Evolutionary conservation across 2,329 filamentous ascomycete genomes (phyloP).

Genomic region (Balansia obtecta): DNA sequence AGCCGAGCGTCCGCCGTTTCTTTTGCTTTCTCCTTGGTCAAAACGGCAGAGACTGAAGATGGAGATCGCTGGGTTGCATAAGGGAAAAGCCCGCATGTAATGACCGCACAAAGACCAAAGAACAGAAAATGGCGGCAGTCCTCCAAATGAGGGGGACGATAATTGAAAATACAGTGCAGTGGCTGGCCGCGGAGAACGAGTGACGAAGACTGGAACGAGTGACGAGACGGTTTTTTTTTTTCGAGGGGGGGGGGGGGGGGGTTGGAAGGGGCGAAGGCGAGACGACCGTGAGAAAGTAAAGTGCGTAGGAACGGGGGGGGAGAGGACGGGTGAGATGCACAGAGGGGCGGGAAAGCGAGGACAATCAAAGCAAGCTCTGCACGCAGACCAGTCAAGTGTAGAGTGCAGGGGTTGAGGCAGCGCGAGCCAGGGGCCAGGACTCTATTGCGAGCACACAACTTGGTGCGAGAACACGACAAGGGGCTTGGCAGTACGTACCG

Average conservation of each 20-base stretch:
- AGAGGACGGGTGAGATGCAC: conserved; percentile 1
- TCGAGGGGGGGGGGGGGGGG: too few species aligned
- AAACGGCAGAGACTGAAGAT: neutral
- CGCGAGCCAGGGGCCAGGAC: too few species aligned
- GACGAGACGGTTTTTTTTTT: conserved; percentile 22
- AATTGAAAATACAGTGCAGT: conserved; percentile 12
- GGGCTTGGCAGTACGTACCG: neutral
- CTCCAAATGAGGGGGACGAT: conserved; percentile 8
- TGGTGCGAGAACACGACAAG: neutral
- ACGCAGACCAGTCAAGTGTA: too few species aligned
- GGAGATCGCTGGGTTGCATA: neutral
- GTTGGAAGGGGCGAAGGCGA: too few species aligned
- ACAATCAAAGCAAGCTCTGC: neutral
- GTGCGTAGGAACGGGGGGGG: conserved; percentile 5
- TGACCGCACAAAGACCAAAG: conserved; percentile 1
- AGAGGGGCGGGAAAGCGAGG: neutral
- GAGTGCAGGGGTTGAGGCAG: too few species aligned
- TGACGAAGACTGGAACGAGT: conserved; percentile 26
- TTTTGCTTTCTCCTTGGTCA: neutral
- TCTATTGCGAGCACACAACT: neutral
- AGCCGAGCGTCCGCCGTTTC: neutral
- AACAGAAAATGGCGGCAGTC: neutral
- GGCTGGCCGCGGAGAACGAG: conserved; percentile 21
- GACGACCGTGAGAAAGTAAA: conserved; percentile 13
- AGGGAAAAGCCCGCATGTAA: conserved; percentile 1